Evolutionary conservation across 257 asterid species (phyloP).

Genomic region (Handroanthus guayacan): DNA sequence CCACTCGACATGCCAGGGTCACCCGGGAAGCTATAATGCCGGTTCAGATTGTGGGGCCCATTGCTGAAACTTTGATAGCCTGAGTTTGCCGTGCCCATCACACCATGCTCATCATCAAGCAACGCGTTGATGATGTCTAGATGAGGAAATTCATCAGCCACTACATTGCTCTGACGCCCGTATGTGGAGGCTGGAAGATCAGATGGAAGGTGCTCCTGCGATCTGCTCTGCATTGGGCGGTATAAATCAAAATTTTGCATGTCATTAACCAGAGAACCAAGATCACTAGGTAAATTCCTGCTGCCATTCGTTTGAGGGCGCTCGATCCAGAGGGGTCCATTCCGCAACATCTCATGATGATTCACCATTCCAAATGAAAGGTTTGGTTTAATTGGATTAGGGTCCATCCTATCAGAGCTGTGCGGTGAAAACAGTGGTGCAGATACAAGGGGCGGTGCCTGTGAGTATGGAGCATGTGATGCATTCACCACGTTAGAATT

Average conservation of each 20-base stretch:
- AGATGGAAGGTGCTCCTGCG: slow-evolving; percentile 58
- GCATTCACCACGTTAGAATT: slow-evolving; percentile 55
- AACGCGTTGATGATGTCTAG: slow-evolving; percentile 83
- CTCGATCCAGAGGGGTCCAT: slow-evolving; percentile 66
- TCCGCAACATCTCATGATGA: slow-evolving; percentile 51
- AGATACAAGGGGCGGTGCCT: no score
- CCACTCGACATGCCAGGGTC: slow-evolving; percentile 57
- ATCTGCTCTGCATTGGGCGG: slow-evolving; percentile 50
- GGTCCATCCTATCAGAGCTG: slow-evolving; percentile 59
- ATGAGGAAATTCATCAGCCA: slow-evolving; percentile 63
- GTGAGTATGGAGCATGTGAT: slow-evolving; percentile 50
- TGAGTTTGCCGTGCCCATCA: slow-evolving; percentile 42
- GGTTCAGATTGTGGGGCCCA: slow-evolving; percentile 57
- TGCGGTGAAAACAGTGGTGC: slow-evolving; percentile 56
- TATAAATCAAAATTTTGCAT: slow-evolving; percentile 52
- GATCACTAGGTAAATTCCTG: slow-evolving; percentile 47
- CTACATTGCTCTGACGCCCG: slow-evolving; percentile 54
- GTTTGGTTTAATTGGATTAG: slow-evolving; percentile 45
- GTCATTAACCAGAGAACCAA: slow-evolving; percentile 38
- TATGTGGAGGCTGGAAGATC: slow-evolving; percentile 69
- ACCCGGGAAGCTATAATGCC: slow-evolving; percentile 65
- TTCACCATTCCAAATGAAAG: slow-evolving; percentile 68
- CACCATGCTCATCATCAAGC: slow-evolving; percentile 79
- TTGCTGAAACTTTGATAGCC: slow-evolving; percentile 57
- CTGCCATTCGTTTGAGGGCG: slow-evolving; percentile 53